These are phyloP conservation scores for Eucalyptus tenuipes DNA, from an alignment of 345 rosid genomes.

Conservation along the genomic window DNA sequence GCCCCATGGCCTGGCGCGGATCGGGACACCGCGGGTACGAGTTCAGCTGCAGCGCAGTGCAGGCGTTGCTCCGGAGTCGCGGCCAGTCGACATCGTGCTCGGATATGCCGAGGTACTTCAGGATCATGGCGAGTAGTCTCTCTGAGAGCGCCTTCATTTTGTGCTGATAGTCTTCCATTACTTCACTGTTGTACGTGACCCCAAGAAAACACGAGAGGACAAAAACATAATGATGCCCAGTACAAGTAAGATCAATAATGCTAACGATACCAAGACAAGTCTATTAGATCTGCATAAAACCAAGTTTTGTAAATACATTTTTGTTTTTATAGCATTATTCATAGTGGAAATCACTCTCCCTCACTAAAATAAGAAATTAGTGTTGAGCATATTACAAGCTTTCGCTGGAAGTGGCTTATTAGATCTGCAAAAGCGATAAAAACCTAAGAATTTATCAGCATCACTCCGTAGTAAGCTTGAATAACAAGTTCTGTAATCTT, in stretches of 20 bases:
- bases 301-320: background rate
- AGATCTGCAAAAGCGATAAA: background rate
- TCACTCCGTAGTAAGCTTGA: background rate
- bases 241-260: background rate
- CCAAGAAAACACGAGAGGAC: background rate
- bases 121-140: constrained; percentile 28
- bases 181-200: constrained; percentile 17
- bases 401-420: background rate
- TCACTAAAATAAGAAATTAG: background rate
- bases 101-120: constrained; percentile 21
- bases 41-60: constrained; percentile 54
- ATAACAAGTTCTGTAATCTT: background rate
- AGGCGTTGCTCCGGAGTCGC: background rate
- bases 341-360: background rate
- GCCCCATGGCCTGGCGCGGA: constrained; percentile 56
- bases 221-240: background rate
- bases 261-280: background rate
- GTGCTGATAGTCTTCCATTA: constrained; percentile 61
- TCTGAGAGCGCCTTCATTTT: constrained; percentile 47
- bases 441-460: background rate
- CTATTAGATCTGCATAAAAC: background rate
- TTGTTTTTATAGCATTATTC: background rate
- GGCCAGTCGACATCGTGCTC: constrained; percentile 19
- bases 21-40: constrained; percentile 78
- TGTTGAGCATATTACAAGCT: background rate